Percentiles rank a stretch among this genome's conserved stretches.
Conservation (phyloP, 352 stramenopile genomes). For the Globisporangium abappressorium region DNA sequence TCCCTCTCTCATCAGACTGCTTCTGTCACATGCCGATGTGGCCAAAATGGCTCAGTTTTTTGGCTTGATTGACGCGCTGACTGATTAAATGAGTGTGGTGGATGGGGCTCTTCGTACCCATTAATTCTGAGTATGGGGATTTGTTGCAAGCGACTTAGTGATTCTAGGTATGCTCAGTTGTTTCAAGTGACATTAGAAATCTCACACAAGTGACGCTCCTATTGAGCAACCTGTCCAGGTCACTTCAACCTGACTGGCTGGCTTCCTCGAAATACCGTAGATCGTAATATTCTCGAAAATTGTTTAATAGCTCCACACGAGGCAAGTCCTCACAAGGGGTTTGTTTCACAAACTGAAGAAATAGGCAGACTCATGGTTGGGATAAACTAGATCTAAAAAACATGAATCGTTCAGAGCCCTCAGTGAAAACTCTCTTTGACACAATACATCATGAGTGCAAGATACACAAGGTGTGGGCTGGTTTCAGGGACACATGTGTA, state of each 20-base stretch:
- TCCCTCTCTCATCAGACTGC: not conserved
- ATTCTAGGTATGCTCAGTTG: not conserved
- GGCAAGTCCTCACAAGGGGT: too few relatives aligned
- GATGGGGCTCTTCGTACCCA: not conserved
- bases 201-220: not conserved
- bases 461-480: too few relatives aligned
- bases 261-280: not conserved
- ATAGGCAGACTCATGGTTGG: too few relatives aligned
- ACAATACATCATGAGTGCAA: too few relatives aligned
- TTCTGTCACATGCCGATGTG: slow-evolving; percentile 1
- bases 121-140: not conserved
- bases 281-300: too few relatives aligned
- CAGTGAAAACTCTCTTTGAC: too few relatives aligned
- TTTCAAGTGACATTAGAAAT: not conserved
- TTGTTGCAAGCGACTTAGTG: not conserved
- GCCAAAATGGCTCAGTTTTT: not conserved
- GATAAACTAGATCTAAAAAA: too few relatives aligned
- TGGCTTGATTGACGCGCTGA: not conserved
- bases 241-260: slow-evolving; percentile 15
- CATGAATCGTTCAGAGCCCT: too few relatives aligned
- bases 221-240: not conserved
- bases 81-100: not conserved
- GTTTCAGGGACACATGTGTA: too few relatives aligned
- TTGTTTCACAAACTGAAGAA: too few relatives aligned
- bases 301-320: too few relatives aligned